Percentiles rank a stretch among this genome's conserved stretches.
These are phyloP conservation scores for Hepatocystis sp. DNA, from an alignment of 169 alveolate genomes.

Conservation along the genomic window DNA sequence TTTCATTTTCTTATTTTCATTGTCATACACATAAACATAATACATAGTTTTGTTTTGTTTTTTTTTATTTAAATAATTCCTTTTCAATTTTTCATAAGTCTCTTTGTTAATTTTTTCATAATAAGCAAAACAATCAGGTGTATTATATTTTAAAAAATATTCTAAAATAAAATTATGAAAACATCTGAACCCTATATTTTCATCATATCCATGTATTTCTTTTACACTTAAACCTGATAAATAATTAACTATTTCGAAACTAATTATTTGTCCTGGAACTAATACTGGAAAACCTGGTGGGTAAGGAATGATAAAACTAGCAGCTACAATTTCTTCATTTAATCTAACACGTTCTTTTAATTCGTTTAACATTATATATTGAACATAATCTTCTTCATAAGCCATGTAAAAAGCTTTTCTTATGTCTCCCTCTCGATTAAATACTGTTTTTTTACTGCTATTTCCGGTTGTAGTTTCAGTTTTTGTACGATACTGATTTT, in stretches of 20 bases:
- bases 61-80: slow-evolving; percentile 13
- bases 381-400: slow-evolving; percentile 78
- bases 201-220: slow-evolving; percentile 80
- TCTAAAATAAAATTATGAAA: slow-evolving; percentile 56
- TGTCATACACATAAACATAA: slow-evolving; percentile 38
- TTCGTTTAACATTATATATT: slow-evolving; percentile 44
- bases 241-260: slow-evolving; percentile 75
- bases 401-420: slow-evolving; percentile 78
- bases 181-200: slow-evolving; percentile 68
- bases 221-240: slow-evolving; percentile 77
- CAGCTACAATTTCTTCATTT: slow-evolving; percentile 65
- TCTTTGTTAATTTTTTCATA: slow-evolving; percentile 40
- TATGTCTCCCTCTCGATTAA: slow-evolving; percentile 78
- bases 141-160: slow-evolving; percentile 20
- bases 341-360: slow-evolving; percentile 35
- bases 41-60: slow-evolving; percentile 6
- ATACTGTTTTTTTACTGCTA: no score
- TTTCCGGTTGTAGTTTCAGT: no score
- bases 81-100: slow-evolving; percentile 25
- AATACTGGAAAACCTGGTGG: slow-evolving; percentile 82
- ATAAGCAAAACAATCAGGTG: slow-evolving; percentile 24
- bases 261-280: slow-evolving; percentile 80
- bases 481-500: slow-evolving; percentile 57
- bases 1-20: slow-evolving; percentile 26
- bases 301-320: slow-evolving; percentile 80